phyloP scores from a whole-genome alignment of 805 yeast genomes.

The Lipomyces mesembrius region DNA sequence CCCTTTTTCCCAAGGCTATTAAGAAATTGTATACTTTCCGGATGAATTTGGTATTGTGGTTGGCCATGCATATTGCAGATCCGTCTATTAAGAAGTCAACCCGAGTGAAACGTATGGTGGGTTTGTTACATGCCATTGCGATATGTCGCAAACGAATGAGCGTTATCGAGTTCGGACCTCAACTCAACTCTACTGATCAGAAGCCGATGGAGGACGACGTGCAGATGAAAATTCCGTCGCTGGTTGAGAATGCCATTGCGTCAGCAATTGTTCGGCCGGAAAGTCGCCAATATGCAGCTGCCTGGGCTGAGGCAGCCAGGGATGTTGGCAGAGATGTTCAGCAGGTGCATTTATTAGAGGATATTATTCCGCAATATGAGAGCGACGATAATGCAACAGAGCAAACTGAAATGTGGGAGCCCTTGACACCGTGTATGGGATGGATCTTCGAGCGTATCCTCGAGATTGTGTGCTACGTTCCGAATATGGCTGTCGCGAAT shows the following conservation, averaged over 20 bases:
- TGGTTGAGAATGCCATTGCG: conserved; percentile 77
- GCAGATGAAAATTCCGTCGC: conserved; percentile 64
- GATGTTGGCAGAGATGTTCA: conserved; percentile 36
- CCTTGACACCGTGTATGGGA: conserved; percentile 83
- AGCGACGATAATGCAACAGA: conserved; percentile 3
- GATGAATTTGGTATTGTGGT: conserved; percentile 64
- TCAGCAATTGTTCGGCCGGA: conserved; percentile 81
- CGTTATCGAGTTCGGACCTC: conserved; percentile 46
- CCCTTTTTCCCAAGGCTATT: conserved; percentile 70
- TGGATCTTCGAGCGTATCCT: conserved; percentile 84
- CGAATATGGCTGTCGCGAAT: conserved; percentile 72
- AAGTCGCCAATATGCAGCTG: conserved; percentile 65
- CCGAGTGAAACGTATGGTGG: conserved; percentile 70
- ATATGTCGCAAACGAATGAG: conserved; percentile 71
- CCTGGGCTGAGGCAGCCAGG: conserved; percentile 69
- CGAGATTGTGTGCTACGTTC: conserved; percentile 75
- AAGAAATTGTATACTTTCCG: conserved; percentile 69
- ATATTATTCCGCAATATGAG: conserved; percentile 22
- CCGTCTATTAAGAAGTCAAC: conserved; percentile 59
- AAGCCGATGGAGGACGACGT: conserved; percentile 9
- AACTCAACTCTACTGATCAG: neutral
- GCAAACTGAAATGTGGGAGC: conserved; percentile 39
- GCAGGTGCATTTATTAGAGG: conserved; percentile 39
- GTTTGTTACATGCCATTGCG: conserved; percentile 67
- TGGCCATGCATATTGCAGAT: conserved; percentile 69